Conservation (phyloP, 192 early-diverging fungal species). For the Rhizophlyctis rosea region DNA sequence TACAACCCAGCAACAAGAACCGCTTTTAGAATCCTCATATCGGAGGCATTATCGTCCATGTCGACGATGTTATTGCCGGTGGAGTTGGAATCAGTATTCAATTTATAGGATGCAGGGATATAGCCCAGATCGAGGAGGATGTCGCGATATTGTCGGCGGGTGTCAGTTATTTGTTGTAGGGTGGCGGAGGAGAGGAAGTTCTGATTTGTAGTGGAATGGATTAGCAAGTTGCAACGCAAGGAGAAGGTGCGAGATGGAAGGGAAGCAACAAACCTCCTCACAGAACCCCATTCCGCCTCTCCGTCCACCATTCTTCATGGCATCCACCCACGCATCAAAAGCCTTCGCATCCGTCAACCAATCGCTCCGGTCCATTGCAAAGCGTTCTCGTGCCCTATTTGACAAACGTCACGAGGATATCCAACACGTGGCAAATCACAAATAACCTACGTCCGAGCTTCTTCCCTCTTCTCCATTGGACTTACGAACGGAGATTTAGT, state of each 20-base stretch:
- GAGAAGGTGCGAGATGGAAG: neutral
- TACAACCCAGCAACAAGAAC: constrained; percentile 81
- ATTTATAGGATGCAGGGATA: constrained; percentile 20
- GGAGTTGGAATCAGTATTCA: constrained; percentile 5
- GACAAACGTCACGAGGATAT: neutral
- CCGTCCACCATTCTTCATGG: constrained; percentile 26
- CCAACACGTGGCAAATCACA: constrained; percentile 1
- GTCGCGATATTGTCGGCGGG: constrained; percentile 59
- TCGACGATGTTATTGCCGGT: constrained; percentile 29
- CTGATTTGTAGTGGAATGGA: constrained; percentile 13
- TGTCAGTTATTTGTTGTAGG: constrained; percentile 57
- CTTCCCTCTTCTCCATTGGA: constrained; percentile 50
- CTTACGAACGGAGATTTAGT: constrained; percentile 54
- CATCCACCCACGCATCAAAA: constrained; percentile 43
- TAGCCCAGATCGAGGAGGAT: constrained; percentile 62
- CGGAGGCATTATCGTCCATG: constrained; percentile 57
- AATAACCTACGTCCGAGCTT: constrained; percentile 44
- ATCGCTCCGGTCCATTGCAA: constrained; percentile 54
- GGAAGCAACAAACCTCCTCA: constrained; percentile 24
- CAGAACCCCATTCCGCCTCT: constrained; percentile 39
- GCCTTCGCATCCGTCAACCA: constrained; percentile 62
- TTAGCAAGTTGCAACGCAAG: constrained; percentile 9
- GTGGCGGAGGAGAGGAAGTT: constrained; percentile 66
- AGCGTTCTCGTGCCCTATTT: constrained; percentile 39
- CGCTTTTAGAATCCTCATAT: constrained; percentile 63